A percentile compares a stretch with the other conserved stretches of the same genome.
These are phyloP conservation scores for Xylaria sp. DNA, from an alignment of 2,329 filamentous ascomycete species.

Conservation along the genomic window DNA sequence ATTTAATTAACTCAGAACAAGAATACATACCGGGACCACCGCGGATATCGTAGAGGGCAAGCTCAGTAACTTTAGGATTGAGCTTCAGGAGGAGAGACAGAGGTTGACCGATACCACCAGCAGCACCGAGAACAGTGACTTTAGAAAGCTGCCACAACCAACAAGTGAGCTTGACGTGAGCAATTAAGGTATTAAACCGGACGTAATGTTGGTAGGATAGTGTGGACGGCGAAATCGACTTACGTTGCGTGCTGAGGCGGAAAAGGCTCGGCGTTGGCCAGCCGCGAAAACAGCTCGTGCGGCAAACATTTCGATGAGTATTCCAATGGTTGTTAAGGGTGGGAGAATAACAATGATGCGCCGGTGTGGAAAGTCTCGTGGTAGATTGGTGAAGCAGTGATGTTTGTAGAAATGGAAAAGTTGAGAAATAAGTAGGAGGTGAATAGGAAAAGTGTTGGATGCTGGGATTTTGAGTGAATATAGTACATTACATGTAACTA, in stretches of 20 bases:
- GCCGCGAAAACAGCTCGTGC: conserved; percentile 50
- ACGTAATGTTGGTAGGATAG: neutral
- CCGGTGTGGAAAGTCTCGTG: neutral
- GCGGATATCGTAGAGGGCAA: conserved; percentile 98
- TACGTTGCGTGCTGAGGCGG: conserved; percentile 81
- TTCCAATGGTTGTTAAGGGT: neutral
- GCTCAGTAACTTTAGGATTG: conserved; percentile 92
- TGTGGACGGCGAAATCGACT: conserved; percentile 48
- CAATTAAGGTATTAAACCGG: conserved; percentile 12
- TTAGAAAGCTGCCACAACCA: conserved; percentile 79
- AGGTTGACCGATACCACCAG: conserved; percentile 98
- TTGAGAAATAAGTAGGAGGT: neutral
- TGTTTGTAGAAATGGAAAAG: neutral
- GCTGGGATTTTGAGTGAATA: neutral
- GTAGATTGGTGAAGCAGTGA: neutral
- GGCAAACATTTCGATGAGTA: conserved; percentile 43
- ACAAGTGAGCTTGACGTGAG: conserved; percentile 35
- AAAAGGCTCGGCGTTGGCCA: conserved; percentile 82
- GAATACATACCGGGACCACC: conserved; percentile 83
- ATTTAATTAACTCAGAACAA: conserved; percentile 7
- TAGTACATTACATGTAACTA: no score
- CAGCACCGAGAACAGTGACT: conserved; percentile 95
- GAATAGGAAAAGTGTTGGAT: neutral
- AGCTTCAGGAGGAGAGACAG: conserved; percentile 98
- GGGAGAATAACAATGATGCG: neutral